These are phyloP conservation scores for Heterobasidion occidentale DNA, from an alignment of 1,284 basidiomycete genomes.

Conservation along the genomic window DNA sequence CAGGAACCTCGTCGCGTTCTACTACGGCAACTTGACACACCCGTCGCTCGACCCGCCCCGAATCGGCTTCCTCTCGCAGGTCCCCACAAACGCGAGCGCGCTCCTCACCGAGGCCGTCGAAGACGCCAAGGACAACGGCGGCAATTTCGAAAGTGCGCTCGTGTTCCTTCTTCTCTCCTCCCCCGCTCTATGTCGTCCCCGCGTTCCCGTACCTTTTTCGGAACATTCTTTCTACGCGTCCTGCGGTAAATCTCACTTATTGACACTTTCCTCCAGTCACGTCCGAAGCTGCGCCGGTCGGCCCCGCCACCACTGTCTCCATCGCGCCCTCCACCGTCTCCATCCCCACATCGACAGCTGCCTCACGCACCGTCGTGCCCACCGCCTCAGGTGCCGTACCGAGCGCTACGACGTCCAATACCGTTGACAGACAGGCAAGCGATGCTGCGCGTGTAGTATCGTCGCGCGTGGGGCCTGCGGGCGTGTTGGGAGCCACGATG, in stretches of 20 bases:
- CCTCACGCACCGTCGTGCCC: not conserved
- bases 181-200: too few relatives aligned
- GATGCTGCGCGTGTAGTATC: not conserved
- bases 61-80: constrained; percentile 61
- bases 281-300: constrained; percentile 6
- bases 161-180: not conserved
- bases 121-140: constrained; percentile 26
- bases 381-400: not conserved
- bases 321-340: not conserved
- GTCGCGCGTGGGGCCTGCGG: not conserved
- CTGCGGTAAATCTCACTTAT: not conserved
- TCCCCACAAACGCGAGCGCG: constrained; percentile 40
- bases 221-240: too few relatives aligned
- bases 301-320: not conserved
- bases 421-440: not conserved
- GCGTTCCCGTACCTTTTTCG: too few relatives aligned
- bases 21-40: constrained; percentile 57
- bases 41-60: constrained; percentile 56
- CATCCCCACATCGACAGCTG: not conserved
- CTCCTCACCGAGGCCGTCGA: constrained; percentile 31
- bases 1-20: constrained; percentile 37
- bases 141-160: constrained; percentile 33
- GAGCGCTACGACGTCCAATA: not conserved
- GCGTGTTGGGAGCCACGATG: not conserved
- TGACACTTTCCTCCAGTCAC: constrained; percentile 2